Evolutionary conservation across 495 filamentous ascomycete genomes (phyloP), one percentile per base, ranked within the genome.

Genomic region (Daldinia concentrica): DNA sequence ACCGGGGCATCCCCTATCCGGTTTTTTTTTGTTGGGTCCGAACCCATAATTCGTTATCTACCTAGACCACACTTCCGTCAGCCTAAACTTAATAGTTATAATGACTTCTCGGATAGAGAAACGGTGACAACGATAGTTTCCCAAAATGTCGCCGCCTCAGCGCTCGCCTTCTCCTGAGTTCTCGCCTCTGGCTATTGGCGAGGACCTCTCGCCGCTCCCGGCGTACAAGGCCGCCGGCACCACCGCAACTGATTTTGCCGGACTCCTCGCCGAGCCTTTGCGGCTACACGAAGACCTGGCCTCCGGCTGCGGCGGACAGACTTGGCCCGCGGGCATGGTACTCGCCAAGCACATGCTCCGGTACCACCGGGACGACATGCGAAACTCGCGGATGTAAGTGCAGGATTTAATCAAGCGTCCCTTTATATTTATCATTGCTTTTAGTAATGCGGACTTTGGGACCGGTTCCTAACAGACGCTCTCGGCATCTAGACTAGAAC

Each of bases 241-340:
- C 32, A 89, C 86, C 3, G 79, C 79, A 19, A 80, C 93, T 30
- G 85, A 90, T 50, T 96, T 99, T 70, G 86, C 90, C 45, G 91
- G 92, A 14, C 86, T 95, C 26, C 83, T 98, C 15, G 76, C 80
- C 15, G 76, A 77, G 29, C 90, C 93, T 7, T 82, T 99, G 41
- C 83, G 86, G 58, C 86, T 98, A 12, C 90, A 92, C 72, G 93
- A 97, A 77, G 93, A 98, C 74, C 84, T 97, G 14, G 87, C 84
- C 58, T 87, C 92, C 73, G 95, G 95, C 72, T 98, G 95, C 78
- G 95, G 95, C 15, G 95, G 95, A 1, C 90, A 93, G 76, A 82
- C 96, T 14, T 98, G 95, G 95, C 95, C 94, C 0, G 95, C 95
- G 1, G 95, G 95, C 9, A 91, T 94, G 88, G 89, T 94, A 2